These are phyloP conservation scores for Mycena indigotica DNA, from an alignment of 768 basidiomycete species.

Conservation along the genomic window DNA sequence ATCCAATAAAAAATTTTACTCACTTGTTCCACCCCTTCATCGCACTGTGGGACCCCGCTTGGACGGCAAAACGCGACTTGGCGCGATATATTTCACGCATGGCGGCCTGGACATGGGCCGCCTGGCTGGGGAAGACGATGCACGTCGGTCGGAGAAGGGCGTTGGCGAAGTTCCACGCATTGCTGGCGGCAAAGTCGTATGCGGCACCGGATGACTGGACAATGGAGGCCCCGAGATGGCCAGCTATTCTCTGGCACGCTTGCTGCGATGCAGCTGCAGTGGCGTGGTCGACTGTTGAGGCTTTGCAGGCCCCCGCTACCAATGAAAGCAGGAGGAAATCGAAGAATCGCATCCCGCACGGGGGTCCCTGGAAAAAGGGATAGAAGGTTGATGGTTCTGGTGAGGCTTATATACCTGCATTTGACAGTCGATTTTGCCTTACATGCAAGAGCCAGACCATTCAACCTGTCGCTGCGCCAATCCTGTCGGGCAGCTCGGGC, in stretches of 20 bases:
- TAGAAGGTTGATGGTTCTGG: no score
- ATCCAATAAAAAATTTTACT: neutral
- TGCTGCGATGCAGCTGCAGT: no score
- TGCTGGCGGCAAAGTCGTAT: constrained; percentile 10
- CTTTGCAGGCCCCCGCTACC: no score
- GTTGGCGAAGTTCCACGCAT: constrained; percentile 24
- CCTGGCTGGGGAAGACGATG: constrained; percentile 21
- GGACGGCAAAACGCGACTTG: constrained; percentile 23
- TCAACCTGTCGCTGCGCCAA: no score
- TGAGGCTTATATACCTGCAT: no score
- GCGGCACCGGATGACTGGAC: constrained; percentile 8
- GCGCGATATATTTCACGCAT: constrained; percentile 25
- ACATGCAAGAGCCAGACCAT: no score
- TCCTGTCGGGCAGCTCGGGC: no score
- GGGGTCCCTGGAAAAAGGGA: no score
- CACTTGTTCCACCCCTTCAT: constrained; percentile 28
- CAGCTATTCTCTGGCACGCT: neutral
- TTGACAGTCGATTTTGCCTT: no score
- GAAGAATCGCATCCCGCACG: no score
- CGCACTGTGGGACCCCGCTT: constrained; percentile 27
- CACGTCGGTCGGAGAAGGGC: constrained; percentile 19
- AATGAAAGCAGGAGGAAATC: no score
- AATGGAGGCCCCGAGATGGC: constrained; percentile 6
- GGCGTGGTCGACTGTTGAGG: no score
- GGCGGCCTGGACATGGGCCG: constrained; percentile 22